These are phyloP conservation scores for Penicillium sclerotiorum DNA, from an alignment of 2,329 filamentous ascomycete species.

Conservation along the genomic window DNA sequence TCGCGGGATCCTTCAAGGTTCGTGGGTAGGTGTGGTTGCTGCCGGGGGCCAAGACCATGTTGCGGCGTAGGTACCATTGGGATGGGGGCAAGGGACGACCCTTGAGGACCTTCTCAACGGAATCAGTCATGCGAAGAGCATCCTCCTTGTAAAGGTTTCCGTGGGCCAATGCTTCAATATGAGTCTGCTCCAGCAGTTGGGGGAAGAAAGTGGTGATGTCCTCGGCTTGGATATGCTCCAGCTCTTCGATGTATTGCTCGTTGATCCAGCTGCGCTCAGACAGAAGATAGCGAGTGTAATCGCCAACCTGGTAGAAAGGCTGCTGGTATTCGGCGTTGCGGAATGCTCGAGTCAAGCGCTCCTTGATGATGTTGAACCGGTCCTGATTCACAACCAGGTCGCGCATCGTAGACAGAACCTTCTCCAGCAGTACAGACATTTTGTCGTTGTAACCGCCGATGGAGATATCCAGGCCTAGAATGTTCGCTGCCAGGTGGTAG, in stretches of 20 bases:
- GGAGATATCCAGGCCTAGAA: slow-evolving; percentile 73
- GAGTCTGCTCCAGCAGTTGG: slow-evolving; percentile 77
- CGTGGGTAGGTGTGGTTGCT: slow-evolving; percentile 83
- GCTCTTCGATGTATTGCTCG: slow-evolving; percentile 76
- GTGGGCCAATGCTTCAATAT: slow-evolving; percentile 85
- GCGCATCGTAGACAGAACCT: slow-evolving; percentile 80
- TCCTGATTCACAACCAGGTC: slow-evolving; percentile 84
- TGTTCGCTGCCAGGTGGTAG: slow-evolving; percentile 75
- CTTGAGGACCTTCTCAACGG: slow-evolving; percentile 77
- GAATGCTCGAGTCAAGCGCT: slow-evolving; percentile 73
- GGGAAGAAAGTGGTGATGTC: slow-evolving; percentile 77
- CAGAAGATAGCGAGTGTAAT: slow-evolving; percentile 79
- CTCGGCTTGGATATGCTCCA: slow-evolving; percentile 72
- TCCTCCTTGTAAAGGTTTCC: slow-evolving; percentile 96
- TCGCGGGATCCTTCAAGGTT: slow-evolving; percentile 79
- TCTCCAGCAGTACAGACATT: slow-evolving; percentile 84
- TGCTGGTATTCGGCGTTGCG: slow-evolving; percentile 87
- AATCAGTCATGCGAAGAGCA: slow-evolving; percentile 78
- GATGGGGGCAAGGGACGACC: slow-evolving; percentile 71
- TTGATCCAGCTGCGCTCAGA: slow-evolving; percentile 76
- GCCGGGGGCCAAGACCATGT: slow-evolving; percentile 74
- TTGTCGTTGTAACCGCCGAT: slow-evolving; percentile 97
- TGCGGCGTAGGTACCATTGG: slow-evolving; percentile 79
- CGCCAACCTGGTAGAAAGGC: slow-evolving; percentile 84
- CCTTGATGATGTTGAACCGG: slow-evolving; percentile 88